phyloP scores from a whole-genome alignment of 2,329 filamentous ascomycete genomes.

The Fusarium hostae region DNA sequence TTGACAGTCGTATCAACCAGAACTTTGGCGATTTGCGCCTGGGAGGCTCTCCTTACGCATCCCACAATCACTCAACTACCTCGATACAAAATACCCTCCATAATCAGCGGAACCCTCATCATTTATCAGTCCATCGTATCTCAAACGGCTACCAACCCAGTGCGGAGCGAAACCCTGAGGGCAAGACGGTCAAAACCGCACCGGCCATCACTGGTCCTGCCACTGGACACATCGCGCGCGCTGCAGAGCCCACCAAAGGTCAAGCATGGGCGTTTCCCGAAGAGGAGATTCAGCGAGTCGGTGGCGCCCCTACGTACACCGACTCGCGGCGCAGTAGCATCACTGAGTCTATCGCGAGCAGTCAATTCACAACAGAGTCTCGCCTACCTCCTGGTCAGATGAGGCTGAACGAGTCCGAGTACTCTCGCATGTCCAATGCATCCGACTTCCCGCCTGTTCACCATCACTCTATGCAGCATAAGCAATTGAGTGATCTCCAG shows the following conservation, averaged over 20 bases:
- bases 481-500: conserved; percentile 74
- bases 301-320: conserved; percentile 61
- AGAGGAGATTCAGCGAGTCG: conserved; percentile 68
- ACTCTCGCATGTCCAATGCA: conserved; percentile 60
- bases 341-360: conserved; percentile 81
- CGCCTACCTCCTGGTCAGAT: conserved; percentile 77
- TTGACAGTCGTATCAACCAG: conserved; percentile 82
- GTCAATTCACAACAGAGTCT: conserved; percentile 81
- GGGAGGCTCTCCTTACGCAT: conserved; percentile 75
- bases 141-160: conserved; percentile 73
- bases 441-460: conserved; percentile 72
- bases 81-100: conserved; percentile 79
- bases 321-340: conserved; percentile 80
- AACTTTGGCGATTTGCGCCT: conserved; percentile 76
- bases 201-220: conserved; percentile 80
- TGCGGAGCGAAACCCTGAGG: conserved; percentile 67
- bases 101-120: conserved; percentile 71
- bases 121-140: conserved; percentile 66
- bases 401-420: conserved; percentile 72
- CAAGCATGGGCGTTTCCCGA: conserved; percentile 88
- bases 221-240: conserved; percentile 72
- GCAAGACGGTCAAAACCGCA: conserved; percentile 71
- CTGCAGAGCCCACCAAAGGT: conserved; percentile 82
- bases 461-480: conserved; percentile 81
- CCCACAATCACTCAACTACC: conserved; percentile 79